These are phyloP conservation scores for Dothidotthia symphoricarpi DNA, from an alignment of 2,329 filamentous ascomycete species.

Conservation along the genomic window DNA sequence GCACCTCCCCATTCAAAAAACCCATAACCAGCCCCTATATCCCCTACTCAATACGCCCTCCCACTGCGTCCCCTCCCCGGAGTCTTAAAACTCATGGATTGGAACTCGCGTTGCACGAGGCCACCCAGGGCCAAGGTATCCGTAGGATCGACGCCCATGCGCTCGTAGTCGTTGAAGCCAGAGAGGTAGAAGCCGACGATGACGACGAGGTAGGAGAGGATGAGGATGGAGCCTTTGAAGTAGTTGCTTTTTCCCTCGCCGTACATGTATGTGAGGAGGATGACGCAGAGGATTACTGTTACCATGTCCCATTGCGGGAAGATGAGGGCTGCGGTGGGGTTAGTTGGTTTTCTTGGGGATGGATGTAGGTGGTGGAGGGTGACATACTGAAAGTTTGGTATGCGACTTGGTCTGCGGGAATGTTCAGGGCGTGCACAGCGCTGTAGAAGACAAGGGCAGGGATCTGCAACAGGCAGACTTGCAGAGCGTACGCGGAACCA, in stretches of 20 bases:
- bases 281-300: constrained; percentile 91
- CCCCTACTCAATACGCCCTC: constrained; percentile 27
- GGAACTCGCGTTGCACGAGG: constrained; percentile 25
- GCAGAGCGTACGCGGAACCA: constrained; percentile 91
- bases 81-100: constrained; percentile 40
- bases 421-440: constrained; percentile 64
- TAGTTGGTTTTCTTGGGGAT: constrained; percentile 10
- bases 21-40: too few relatives aligned
- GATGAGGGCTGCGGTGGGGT: constrained; percentile 63
- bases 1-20: too few relatives aligned
- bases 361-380: neutral
- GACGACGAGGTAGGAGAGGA: constrained; percentile 90
- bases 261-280: constrained; percentile 95
- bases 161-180: constrained; percentile 57
- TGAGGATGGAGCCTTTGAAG: constrained; percentile 95
- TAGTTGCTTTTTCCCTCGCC: constrained; percentile 99
- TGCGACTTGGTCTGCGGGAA: constrained; percentile 55
- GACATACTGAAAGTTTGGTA: constrained; percentile 66
- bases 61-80: constrained; percentile 25
- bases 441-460: constrained; percentile 91
- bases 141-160: constrained; percentile 34
- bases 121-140: constrained; percentile 40
- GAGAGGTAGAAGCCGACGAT: constrained; percentile 89
- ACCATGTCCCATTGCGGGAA: constrained; percentile 99
- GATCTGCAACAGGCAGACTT: constrained; percentile 93